A percentile compares a stretch with the other conserved stretches of the same genome.
Evolutionary conservation across 805 yeast species (phyloP).

Genomic region (Torulaspora gathmanii): DNA sequence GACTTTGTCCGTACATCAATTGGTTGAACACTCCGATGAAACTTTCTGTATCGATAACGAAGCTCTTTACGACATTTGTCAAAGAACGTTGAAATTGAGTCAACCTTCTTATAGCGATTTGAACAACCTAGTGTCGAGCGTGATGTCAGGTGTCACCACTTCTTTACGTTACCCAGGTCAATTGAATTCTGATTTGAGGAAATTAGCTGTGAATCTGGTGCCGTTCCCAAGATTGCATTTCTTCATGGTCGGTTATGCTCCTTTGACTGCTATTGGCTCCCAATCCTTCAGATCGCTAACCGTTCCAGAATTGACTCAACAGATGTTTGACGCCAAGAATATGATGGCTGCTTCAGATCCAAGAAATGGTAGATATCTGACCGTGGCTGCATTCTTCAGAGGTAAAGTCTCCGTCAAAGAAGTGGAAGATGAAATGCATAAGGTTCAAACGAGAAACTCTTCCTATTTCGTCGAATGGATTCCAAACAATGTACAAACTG

Average conservation of each 20-base stretch:
- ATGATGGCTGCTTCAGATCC: slow-evolving; percentile 97
- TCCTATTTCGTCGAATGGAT: slow-evolving; percentile 92
- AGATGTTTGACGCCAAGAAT: slow-evolving; percentile 84
- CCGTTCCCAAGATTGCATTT: slow-evolving; percentile 95
- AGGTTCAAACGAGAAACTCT: slow-evolving; percentile 75
- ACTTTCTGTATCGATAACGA: slow-evolving; percentile 95
- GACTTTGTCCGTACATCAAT: slow-evolving; percentile 82
- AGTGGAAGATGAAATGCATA: slow-evolving; percentile 89
- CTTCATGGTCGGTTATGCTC: slow-evolving; percentile 94
- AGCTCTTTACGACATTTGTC: slow-evolving; percentile 86
- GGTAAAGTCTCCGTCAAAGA: slow-evolving; percentile 90
- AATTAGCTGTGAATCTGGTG: slow-evolving; percentile 88
- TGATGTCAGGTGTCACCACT: slow-evolving; percentile 94
- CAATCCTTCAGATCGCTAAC: slow-evolving; percentile 78
- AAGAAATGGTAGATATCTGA: slow-evolving; percentile 81
- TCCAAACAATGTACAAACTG: slow-evolving; percentile 91
- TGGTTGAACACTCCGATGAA: slow-evolving; percentile 86
- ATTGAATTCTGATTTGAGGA: slow-evolving; percentile 86
- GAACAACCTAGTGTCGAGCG: slow-evolving; percentile 78
- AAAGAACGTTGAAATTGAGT: slow-evolving; percentile 71
- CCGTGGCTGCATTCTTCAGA: slow-evolving; percentile 91
- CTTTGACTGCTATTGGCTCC: slow-evolving; percentile 75
- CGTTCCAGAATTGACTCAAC: slow-evolving; percentile 90
- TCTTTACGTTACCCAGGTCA: slow-evolving; percentile 94
- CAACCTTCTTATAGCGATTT: slow-evolving; percentile 77